These are phyloP conservation scores for Emmonsiellopsis sp. DNA, from an alignment of 2,329 filamentous ascomycete species.

Conservation along the genomic window DNA sequence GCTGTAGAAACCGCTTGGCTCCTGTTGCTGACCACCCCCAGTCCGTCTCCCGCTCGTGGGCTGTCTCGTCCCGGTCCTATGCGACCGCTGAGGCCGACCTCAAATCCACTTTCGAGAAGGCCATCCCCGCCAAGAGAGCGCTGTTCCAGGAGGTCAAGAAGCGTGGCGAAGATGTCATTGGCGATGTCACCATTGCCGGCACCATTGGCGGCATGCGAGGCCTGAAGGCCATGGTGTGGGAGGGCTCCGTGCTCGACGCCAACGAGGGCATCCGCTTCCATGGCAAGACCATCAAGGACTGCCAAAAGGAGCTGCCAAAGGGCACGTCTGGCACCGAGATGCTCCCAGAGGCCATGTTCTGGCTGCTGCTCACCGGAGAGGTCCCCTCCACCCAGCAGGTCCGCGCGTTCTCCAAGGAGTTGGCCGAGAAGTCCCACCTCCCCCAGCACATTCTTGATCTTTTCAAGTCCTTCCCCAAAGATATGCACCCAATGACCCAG, in stretches of 20 bases:
- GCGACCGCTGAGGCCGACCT: constrained; percentile 75
- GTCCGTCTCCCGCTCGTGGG: constrained; percentile 12
- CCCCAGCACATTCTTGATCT: constrained; percentile 77
- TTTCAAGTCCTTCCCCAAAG: constrained; percentile 78
- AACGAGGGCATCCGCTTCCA: constrained; percentile 98
- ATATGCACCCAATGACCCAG: constrained; percentile 97
- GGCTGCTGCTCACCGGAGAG: constrained; percentile 88
- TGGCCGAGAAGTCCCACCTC: constrained; percentile 76
- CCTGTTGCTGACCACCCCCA: constrained; percentile 2
- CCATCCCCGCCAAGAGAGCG: constrained; percentile 87
- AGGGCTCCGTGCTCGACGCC: constrained; percentile 91
- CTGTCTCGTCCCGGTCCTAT: constrained; percentile 21
- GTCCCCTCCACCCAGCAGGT: constrained; percentile 77
- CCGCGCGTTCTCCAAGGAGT: constrained; percentile 69
- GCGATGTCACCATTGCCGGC: constrained; percentile 89
- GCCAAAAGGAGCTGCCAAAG: constrained; percentile 87
- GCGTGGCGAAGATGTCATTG: constrained; percentile 70
- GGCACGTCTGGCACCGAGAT: constrained; percentile 79
- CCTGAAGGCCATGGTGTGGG: constrained; percentile 97
- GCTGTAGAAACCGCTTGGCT: neutral
- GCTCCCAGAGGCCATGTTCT: constrained; percentile 99
- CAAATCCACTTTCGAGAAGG: constrained; percentile 72
- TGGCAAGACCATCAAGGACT: constrained; percentile 95
- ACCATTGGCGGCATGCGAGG: constrained; percentile 95
- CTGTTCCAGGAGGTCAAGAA: constrained; percentile 90